Conservation (phyloP, 768 basidiomycete genomes). For the Stropharia rugosoannulata region DNA sequence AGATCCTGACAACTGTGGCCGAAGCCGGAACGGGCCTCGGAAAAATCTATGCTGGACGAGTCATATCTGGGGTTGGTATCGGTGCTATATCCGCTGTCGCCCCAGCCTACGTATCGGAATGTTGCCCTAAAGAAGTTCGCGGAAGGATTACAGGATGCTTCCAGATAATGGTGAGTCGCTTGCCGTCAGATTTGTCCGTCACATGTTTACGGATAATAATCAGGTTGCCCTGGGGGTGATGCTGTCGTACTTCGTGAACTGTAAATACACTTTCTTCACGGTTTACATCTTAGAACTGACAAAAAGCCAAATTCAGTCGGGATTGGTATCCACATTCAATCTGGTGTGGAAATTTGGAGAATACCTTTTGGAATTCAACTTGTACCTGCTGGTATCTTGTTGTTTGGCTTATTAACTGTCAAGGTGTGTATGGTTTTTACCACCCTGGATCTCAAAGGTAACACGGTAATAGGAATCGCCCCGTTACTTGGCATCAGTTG, state of each 20-base stretch:
- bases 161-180: constrained; percentile 70
- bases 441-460: background rate
- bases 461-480: constrained; percentile 58
- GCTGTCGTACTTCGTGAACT: constrained; percentile 81
- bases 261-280: constrained; percentile 36
- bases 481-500: constrained; percentile 71
- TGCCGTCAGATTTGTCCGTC: background rate
- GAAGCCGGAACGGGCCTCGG: constrained; percentile 51
- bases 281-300: background rate
- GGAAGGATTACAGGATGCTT: constrained; percentile 85
- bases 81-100: constrained; percentile 83
- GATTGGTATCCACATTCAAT: constrained; percentile 50
- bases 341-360: constrained; percentile 56
- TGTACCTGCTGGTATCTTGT: constrained; percentile 72
- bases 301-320: constrained; percentile 42
- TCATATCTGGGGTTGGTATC: constrained; percentile 77
- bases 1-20: constrained; percentile 75
- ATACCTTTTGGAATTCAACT: constrained; percentile 77
- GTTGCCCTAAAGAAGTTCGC: constrained; percentile 82
- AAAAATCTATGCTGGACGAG: constrained; percentile 80
- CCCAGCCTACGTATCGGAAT: constrained; percentile 86
- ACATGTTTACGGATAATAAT: background rate
- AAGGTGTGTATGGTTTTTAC: constrained; percentile 33
- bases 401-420: constrained; percentile 63
- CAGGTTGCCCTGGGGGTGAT: constrained; percentile 78